Base-by-base conservation (phyloP, 2,329 filamentous ascomycete species). In the Xenoacremonium recifei region DNA sequence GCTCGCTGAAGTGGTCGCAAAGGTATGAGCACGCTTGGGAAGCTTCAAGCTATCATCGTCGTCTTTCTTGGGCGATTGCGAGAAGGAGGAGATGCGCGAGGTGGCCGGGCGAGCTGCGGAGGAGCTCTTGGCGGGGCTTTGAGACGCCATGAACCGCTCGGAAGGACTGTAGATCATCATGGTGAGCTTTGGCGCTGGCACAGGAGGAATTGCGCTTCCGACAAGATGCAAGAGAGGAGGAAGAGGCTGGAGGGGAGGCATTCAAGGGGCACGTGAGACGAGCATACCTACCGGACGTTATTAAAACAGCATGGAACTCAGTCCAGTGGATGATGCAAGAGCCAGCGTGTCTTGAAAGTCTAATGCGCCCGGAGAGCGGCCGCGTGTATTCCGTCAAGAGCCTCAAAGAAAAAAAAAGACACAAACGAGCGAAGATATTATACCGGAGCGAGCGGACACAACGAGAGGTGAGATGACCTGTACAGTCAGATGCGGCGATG, bases 21-120 rank as follows among this genome's bases (percentile, higher is more conserved):
- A 65, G 9, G 73, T 77, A 45, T 69, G 71, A 11, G 73, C 70
- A 53, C 72, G 65, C 59, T 72, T 71, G n/a, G 65, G 56, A 4
- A 59, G 57, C 42, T 58, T 55, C 40, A 63, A 53, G 37, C 58
- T 53, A 45, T 67, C 60, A 31, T 56, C 54, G 19, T 62, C 52
- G 23, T 63, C 55, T 19, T 62, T 34, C 54, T 44, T 30, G 42
- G 39, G 49, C 47, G 43, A 20, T 38, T 48, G 53, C 4, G 55
- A 55, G 33, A 54, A 59, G 23, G 66, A 65, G n/a, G 61, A 44
- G 27, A 55, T 50, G 10, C 66, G 61, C 30, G 55, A 44, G 18
- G 57, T 45, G 21, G 51, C 51, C 11, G 63, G 64, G 23, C 62
- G 65, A 55, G 55, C 53, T 40, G 54, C 51, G n/a, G n/a, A 12